phyloP scores from a whole-genome alignment of 768 basidiomycete species.

The Auriculariales sp. region DNA sequence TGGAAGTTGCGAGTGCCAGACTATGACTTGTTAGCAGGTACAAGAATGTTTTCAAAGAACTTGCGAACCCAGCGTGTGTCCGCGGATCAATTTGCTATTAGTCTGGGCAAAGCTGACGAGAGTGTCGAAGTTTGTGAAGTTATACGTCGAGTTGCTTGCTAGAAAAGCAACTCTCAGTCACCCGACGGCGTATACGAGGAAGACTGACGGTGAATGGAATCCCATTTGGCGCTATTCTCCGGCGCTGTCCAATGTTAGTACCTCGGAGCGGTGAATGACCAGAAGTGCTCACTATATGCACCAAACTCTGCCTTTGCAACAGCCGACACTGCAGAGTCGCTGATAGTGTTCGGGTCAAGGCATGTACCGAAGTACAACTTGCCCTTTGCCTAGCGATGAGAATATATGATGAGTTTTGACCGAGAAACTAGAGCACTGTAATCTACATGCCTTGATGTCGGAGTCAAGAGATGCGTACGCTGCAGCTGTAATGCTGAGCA shows the following conservation, averaged over 20 bases:
- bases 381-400: slow-evolving; percentile 1
- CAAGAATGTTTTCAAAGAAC: neutral
- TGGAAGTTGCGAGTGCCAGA: neutral
- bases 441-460: too few species aligned
- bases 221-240: neutral
- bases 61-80: slow-evolving; percentile 1
- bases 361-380: neutral
- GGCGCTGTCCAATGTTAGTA: neutral
- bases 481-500: too few species aligned
- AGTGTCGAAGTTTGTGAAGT: slow-evolving; percentile 1
- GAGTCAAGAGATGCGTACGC: too few species aligned
- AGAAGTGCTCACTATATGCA: neutral
- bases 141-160: neutral
- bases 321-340: neutral
- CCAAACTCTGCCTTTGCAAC: neutral
- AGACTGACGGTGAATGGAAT: neutral
- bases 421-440: too few species aligned
- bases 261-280: neutral
- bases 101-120: slow-evolving; percentile 4
- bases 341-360: neutral
- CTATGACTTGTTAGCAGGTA: neutral
- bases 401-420: too few species aligned
- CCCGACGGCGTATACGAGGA: too few species aligned
- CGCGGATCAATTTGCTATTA: slow-evolving; percentile 3
- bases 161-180: neutral